A percentile compares a stretch with the other conserved stretches of the same genome.
phyloP scores from a whole-genome alignment of 176 grass and related monocot species.

The Triticum monococcum region DNA sequence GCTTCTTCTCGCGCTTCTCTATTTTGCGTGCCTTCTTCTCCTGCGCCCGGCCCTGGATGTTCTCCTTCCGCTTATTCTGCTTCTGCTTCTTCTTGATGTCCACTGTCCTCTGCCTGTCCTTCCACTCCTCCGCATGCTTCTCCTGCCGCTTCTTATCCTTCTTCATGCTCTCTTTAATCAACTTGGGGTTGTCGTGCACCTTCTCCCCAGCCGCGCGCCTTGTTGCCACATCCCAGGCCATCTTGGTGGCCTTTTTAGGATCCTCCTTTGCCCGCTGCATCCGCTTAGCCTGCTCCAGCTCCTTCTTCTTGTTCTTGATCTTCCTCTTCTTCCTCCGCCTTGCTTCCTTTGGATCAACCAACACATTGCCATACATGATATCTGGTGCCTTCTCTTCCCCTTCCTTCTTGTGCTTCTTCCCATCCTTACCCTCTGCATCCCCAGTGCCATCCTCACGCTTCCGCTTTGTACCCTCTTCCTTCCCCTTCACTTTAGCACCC shows the following conservation, averaged over 20 bases:
- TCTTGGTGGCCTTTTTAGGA: constrained; percentile 57
- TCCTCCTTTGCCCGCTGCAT: constrained; percentile 70
- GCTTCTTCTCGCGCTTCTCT: constrained; percentile 96
- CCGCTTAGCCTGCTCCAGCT: constrained; percentile 62
- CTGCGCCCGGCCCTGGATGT: constrained; percentile 73
- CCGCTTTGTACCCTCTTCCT: constrained; percentile 41
- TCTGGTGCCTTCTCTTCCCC: constrained; percentile 38
- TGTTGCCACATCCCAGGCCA: constrained; percentile 73
- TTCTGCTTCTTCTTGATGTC: constrained; percentile 52
- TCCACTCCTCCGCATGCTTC: constrained; percentile 64
- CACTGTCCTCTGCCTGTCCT: constrained; percentile 55
- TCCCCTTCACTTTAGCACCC: constrained; percentile 32
- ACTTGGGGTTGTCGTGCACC: constrained; percentile 85
- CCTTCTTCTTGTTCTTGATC: constrained; percentile 68
- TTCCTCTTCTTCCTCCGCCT: constrained; percentile 69
- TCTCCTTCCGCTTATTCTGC: constrained; percentile 58
- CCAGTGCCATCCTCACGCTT: constrained; percentile 43
- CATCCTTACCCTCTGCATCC: constrained; percentile 38
- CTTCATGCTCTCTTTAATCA: constrained; percentile 84
- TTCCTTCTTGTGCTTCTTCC: constrained; percentile 48
- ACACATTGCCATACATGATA: constrained; percentile 66
- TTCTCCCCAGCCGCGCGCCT: constrained; percentile 77
- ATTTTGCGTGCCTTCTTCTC: constrained; percentile 78
- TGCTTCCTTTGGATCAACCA: constrained; percentile 57
- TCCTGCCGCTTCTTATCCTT: constrained; percentile 69